A percentile compares a stretch with the other conserved stretches of the same genome.
Conservation (phyloP, 768 basidiomycete genomes). For the Suillus weaverae region DNA sequence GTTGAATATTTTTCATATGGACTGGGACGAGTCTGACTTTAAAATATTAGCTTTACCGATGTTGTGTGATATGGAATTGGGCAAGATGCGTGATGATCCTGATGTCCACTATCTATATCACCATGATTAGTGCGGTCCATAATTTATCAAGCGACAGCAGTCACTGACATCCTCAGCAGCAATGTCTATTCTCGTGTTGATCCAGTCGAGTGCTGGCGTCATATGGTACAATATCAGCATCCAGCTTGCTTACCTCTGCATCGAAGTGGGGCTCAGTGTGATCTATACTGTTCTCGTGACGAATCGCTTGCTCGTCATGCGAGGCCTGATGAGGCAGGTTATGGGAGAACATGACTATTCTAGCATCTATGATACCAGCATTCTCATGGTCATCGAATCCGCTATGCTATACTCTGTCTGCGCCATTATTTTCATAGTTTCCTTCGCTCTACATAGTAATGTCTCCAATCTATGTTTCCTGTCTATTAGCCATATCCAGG, state of each 20-base stretch:
- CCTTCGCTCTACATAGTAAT: constrained; percentile 15
- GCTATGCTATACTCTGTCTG: constrained; percentile 25
- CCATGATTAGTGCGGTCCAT: constrained; percentile 9
- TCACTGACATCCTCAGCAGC: neutral
- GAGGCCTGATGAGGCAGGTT: constrained; percentile 12
- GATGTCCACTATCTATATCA: constrained; percentile 10
- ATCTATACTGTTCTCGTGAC: constrained; percentile 27
- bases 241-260: constrained; percentile 20
- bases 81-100: constrained; percentile 10
- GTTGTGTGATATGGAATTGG: constrained; percentile 1
- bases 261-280: constrained; percentile 26
- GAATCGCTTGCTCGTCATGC: constrained; percentile 21
- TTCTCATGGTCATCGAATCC: constrained; percentile 33
- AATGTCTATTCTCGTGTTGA: constrained; percentile 3
- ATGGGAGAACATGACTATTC: constrained; percentile 11
- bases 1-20: neutral
- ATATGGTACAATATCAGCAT: constrained; percentile 14
- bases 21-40: constrained; percentile 12
- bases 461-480: constrained; percentile 28
- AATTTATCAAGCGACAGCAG: neutral
- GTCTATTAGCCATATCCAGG: constrained; percentile 17
- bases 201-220: neutral
- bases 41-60: neutral
- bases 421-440: constrained; percentile 29
- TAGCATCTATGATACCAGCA: constrained; percentile 23